A percentile compares a stretch with the other conserved stretches of the same genome.
Conservation (phyloP, 805 yeast species). For the Kazachstania martiniae region DNA sequence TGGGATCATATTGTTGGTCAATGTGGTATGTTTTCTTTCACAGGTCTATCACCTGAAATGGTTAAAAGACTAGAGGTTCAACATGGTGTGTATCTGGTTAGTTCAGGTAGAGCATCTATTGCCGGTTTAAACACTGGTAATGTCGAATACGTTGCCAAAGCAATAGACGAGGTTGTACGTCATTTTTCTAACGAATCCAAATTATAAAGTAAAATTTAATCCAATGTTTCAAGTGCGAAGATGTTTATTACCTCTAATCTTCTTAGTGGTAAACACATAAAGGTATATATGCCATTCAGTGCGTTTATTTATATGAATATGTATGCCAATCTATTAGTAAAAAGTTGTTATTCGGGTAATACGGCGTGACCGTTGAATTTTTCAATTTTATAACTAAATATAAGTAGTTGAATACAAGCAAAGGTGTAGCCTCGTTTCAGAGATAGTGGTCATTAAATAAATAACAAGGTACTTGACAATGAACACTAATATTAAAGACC, state of each 20-base stretch:
- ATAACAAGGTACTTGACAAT: no score
- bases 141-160: slow-evolving; percentile 65
- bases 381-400: no score
- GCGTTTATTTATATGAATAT: no score
- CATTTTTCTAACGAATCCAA: slow-evolving; percentile 28
- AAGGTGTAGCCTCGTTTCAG: no score
- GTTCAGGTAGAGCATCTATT: slow-evolving; percentile 83
- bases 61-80: slow-evolving; percentile 63
- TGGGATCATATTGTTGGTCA: slow-evolving; percentile 90
- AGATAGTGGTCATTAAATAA: no score
- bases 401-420: no score
- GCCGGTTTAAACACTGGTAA: slow-evolving; percentile 83
- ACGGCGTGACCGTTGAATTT: no score
- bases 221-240: no score
- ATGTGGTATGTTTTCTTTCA: slow-evolving; percentile 94
- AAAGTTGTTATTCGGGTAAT: slow-evolving; percentile 1
- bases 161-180: slow-evolving; percentile 69
- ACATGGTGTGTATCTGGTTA: slow-evolving; percentile 73
- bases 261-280: no score
- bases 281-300: no score
- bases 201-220: no score
- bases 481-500: slow-evolving; percentile 44
- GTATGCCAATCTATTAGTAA: neutral
- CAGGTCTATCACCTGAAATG: slow-evolving; percentile 73
- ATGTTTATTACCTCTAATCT: no score